phyloP scores from a whole-genome alignment of 306 rosid genomes.

The Cucurbita maxima region DNA sequence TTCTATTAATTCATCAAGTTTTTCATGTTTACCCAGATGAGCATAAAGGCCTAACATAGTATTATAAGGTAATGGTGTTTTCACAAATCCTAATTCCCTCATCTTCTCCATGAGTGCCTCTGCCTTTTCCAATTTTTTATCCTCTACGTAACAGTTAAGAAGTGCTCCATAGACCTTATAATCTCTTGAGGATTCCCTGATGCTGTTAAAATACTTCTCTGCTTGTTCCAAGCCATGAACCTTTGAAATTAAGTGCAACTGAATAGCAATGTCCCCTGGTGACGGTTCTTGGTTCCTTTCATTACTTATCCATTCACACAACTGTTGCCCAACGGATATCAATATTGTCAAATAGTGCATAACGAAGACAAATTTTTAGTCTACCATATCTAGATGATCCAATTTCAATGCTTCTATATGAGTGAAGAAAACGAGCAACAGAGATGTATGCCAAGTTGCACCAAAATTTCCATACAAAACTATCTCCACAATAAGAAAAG shows the following conservation, averaged over 20 bases:
- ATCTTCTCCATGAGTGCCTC: conserved; percentile 42
- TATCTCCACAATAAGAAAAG: not conserved
- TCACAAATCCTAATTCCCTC: conserved; percentile 13
- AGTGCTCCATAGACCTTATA: conserved; percentile 38
- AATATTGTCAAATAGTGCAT: not conserved
- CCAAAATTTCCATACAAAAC: not conserved
- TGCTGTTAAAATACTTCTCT: conserved; percentile 30
- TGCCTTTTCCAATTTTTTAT: conserved; percentile 36
- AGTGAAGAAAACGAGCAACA: not conserved
- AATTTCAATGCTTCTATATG: not conserved
- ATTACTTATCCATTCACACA: conserved; percentile 42
- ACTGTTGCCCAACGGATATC: conserved; percentile 20
- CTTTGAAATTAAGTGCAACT: conserved; percentile 41
- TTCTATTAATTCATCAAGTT: conserved; percentile 27
- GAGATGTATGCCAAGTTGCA: not conserved
- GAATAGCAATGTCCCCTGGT: conserved; percentile 28
- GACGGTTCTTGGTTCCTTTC: conserved; percentile 11
- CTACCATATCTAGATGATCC: not conserved
- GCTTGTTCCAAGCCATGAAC: conserved; percentile 46
- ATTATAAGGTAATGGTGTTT: conserved; percentile 22
- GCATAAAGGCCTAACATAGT: conserved; percentile 48
- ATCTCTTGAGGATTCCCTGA: conserved; percentile 21
- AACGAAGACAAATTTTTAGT: not conserved
- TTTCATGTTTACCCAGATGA: conserved; percentile 31
- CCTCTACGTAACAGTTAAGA: conserved; percentile 35